Evolutionary conservation across 1,139 yeast species (phyloP).

Genomic region (Nakaseomyces sp.): DNA sequence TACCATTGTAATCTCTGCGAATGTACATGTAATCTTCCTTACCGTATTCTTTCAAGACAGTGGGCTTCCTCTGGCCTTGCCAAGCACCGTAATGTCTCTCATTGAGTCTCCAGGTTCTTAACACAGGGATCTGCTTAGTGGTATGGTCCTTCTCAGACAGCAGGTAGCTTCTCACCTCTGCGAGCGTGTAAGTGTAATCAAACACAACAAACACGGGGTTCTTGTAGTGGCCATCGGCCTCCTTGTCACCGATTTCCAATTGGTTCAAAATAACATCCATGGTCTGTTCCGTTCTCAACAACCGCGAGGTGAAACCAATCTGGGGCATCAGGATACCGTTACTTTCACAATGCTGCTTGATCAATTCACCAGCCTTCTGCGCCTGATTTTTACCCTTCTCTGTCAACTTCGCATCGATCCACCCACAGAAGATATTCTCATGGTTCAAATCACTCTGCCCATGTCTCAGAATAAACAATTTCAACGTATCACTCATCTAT

Average conservation of each 20-base stretch:
- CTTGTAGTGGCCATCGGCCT: conserved; percentile 8
- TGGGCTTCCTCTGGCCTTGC: conserved; percentile 60
- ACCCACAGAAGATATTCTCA: conserved; percentile 66
- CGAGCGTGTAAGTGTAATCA: conserved; percentile 6
- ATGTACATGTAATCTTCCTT: conserved; percentile 54
- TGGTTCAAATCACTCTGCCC: conserved; percentile 73
- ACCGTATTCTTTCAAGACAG: conserved; percentile 45
- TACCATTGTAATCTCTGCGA: conserved; percentile 59
- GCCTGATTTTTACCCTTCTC: conserved; percentile 59
- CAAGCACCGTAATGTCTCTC: conserved; percentile 73
- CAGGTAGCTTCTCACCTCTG: conserved; percentile 1
- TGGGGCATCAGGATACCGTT: conserved; percentile 36
- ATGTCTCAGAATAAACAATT: conserved; percentile 40
- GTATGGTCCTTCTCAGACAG: not conserved
- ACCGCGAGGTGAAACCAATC: conserved; percentile 54
- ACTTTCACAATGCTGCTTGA: conserved; percentile 30
- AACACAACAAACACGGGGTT: conserved; percentile 5
- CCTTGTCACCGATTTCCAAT: conserved; percentile 19
- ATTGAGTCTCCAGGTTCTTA: conserved; percentile 57
- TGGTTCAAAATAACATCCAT: conserved; percentile 42
- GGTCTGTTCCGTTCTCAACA: conserved; percentile 58
- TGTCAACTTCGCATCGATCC: conserved; percentile 68
- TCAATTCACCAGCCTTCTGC: conserved; percentile 45
- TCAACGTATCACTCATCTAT: conserved; percentile 12
- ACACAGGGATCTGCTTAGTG: conserved; percentile 19